These are phyloP conservation scores for Neofusicoccum umdonicola DNA, from an alignment of 2,329 filamentous ascomycete species.

Conservation along the genomic window DNA sequence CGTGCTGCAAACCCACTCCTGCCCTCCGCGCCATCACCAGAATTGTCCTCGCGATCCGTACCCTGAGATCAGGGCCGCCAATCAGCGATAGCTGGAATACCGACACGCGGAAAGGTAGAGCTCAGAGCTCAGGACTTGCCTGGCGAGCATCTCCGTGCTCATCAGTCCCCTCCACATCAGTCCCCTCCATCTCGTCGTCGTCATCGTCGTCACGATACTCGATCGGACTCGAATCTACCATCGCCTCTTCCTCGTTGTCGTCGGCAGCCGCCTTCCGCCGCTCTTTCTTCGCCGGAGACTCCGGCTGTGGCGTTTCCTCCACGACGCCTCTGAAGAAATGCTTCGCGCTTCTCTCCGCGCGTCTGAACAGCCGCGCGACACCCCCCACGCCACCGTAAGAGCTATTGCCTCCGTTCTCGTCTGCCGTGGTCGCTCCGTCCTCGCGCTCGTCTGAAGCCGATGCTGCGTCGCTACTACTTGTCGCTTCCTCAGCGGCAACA, in stretches of 20 bases:
- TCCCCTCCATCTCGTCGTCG: not conserved
- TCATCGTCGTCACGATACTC: not conserved
- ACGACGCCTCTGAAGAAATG: not conserved
- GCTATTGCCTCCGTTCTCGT: not conserved
- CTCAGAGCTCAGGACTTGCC: slow-evolving; percentile 10
- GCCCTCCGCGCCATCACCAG: too few species aligned
- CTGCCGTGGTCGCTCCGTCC: not conserved
- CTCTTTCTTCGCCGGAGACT: not conserved
- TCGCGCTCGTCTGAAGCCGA: too few species aligned
- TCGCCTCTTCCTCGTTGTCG: not conserved
- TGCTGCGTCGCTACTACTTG: not conserved
- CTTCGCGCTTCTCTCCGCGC: not conserved
- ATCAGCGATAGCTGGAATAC: too few species aligned
- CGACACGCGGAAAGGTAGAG: too few species aligned
- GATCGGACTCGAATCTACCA: not conserved
- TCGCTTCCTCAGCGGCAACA: not conserved
- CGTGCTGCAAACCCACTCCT: too few species aligned
- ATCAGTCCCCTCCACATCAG: not conserved
- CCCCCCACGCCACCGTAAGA: not conserved
- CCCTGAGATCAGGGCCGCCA: too few species aligned
- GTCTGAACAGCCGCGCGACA: not conserved
- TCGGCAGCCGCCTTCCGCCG: not conserved
- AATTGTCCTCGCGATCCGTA: too few species aligned
- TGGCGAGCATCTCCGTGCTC: not conserved
- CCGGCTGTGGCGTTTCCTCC: slow-evolving; percentile 5